These are phyloP conservation scores for Penicillium capsulatum DNA, from an alignment of 2,329 filamentous ascomycete genomes.

Conservation along the genomic window DNA sequence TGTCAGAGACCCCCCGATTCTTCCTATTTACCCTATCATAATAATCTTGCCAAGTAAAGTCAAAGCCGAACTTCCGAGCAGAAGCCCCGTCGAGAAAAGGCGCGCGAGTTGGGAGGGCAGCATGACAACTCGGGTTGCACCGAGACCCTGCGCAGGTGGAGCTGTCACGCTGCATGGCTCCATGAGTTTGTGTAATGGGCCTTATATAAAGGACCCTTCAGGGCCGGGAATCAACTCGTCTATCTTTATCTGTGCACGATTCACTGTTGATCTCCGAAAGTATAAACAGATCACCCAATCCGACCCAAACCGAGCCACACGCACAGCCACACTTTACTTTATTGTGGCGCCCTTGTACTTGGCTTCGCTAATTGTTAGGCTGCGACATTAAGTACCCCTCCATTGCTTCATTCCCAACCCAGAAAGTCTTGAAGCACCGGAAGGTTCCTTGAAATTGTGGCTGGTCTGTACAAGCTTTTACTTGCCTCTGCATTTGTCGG, in stretches of 20 bases:
- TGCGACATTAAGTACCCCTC: slow-evolving; percentile 24
- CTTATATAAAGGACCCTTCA: slow-evolving; percentile 7
- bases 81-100: neutral
- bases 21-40: neutral
- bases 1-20: neutral
- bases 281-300: neutral
- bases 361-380: slow-evolving; percentile 23
- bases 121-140: slow-evolving; percentile 17
- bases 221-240: no score
- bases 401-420: slow-evolving; percentile 1
- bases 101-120: slow-evolving; percentile 4
- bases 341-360: slow-evolving; percentile 19
- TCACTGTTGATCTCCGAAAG: no score
- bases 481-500: slow-evolving; percentile 10
- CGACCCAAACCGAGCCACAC: slow-evolving; percentile 12
- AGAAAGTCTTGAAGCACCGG: neutral
- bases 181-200: neutral
- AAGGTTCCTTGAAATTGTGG: slow-evolving; percentile 15
- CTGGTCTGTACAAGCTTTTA: slow-evolving; percentile 6
- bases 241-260: no score
- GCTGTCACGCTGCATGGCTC: slow-evolving; percentile 15
- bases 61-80: neutral
- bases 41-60: neutral
- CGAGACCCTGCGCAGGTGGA: slow-evolving; percentile 15
- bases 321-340: slow-evolving; percentile 15